Base-by-base conservation (phyloP, 345 rosid genomes). In the Capsella bursapastoris region DNA sequence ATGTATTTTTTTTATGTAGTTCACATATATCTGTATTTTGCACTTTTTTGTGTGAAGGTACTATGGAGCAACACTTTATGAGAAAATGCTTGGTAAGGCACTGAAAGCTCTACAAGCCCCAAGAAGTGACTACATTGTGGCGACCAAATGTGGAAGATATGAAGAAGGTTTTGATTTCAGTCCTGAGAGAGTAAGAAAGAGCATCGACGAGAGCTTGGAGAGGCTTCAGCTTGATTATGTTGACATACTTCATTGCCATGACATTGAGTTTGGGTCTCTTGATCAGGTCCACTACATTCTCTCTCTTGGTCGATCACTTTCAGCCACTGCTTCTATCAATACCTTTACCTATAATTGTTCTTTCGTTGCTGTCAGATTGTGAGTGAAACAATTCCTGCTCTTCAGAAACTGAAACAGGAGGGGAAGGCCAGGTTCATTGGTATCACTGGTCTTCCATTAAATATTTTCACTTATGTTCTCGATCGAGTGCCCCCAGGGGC, bases 351-450 rank as follows among this genome's bases (percentile, higher is more conserved):
- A 71, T 7, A 53, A 71, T 7, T 35, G 13, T 44, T 40, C 35
- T 38, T 25, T 63, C 64, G 3, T 45, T 44, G 45, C 8, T 78
- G 51, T 49, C 81, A 95, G 97, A 77, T 92, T 51, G 91, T 92
- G 72, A 89, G 72, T 22, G 99, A 95, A 88, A 95, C 99, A 1
- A 89, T 95, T 78, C 99, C 99, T 35, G 91, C 99, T 4, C 92
- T 95, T 2, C 86, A 80, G 81, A 90, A 90, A 80, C 83, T 87
- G 43, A 95, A 87, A 85, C 85, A 90, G 67, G 81, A 86, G 0
- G 96, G 97, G 77, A 95, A 95, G 82, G 85, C 76, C n/a, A 83
- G 88, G 76, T 90, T 95, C 62, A 81, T 92, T 64, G 99, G 99
- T 71, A 90, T 95, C 69, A 89, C 98, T 18, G 98, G 99, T 68